Percentiles rank a stretch among this genome's conserved stretches.
These are phyloP conservation scores for Aspergillus clavatus DNA, from an alignment of 2,329 filamentous ascomycete species.

Conservation along the genomic window DNA sequence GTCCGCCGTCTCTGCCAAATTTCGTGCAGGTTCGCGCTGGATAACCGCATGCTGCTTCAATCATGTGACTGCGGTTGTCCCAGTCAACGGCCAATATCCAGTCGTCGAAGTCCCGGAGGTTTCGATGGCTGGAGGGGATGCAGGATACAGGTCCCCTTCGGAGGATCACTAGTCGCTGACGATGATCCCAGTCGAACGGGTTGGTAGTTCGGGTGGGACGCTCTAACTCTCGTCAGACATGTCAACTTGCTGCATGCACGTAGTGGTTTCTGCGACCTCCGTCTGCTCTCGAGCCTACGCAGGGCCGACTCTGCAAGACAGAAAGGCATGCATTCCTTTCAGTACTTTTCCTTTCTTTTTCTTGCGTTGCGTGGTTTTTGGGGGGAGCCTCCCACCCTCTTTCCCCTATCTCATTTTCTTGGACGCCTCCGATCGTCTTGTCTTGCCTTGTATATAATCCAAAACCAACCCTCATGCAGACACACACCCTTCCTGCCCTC, in stretches of 20 bases:
- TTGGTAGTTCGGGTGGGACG: conserved; percentile 18
- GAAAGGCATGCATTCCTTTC: conserved; percentile 22
- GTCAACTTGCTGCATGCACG: conserved; percentile 22
- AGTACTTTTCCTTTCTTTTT: conserved; percentile 7
- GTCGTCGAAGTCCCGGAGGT: conserved; percentile 4
- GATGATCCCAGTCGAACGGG: conserved; percentile 24
- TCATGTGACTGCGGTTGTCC: conserved; percentile 35
- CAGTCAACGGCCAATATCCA: conserved; percentile 23
- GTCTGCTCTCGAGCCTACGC: conserved; percentile 15
- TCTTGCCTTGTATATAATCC: conserved; percentile 5
- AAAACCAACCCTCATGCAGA: neutral
- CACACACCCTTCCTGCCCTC: neutral
- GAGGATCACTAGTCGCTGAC: conserved; percentile 11
- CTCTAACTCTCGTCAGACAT: conserved; percentile 30
- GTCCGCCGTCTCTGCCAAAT: conserved; percentile 9
- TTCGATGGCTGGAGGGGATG: conserved; percentile 17
- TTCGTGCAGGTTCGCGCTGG: conserved; percentile 30
- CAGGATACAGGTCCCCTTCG: conserved; percentile 7
- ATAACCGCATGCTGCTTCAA: conserved; percentile 30
- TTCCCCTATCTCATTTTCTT: conserved; percentile 9
- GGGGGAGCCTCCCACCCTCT: no score
- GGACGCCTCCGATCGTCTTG: conserved; percentile 9
- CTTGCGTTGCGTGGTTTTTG: conserved; percentile 5
- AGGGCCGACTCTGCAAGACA: conserved; percentile 1
- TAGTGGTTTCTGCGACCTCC: conserved; percentile 14